Conservation (phyloP, 495 filamentous ascomycete genomes). For the Podospora conica region DNA sequence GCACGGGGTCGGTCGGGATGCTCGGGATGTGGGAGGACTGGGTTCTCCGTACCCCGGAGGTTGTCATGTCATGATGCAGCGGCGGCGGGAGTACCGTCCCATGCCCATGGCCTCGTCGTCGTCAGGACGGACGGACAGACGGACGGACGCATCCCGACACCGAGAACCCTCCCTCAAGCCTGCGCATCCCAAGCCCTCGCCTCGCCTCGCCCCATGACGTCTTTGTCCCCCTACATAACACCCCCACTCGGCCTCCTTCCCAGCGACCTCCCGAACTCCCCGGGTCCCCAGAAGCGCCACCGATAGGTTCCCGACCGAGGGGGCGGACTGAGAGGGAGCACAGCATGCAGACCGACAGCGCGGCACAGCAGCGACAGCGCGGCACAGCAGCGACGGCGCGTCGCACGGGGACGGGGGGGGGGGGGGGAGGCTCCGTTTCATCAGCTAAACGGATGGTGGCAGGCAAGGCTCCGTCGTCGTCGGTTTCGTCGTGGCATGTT, state of each 20-base stretch:
- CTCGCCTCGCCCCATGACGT: not conserved
- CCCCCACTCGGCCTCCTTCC: not conserved
- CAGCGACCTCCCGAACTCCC: not conserved
- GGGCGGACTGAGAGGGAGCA: not conserved
- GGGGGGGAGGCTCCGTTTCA: not conserved
- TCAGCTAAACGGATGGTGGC: not conserved
- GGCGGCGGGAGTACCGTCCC: no score
- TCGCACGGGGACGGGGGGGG: not conserved
- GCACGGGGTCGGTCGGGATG: not conserved
- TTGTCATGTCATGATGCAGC: no score
- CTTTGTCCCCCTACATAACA: not conserved
- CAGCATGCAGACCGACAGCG: not conserved
- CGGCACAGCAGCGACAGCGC: not conserved
- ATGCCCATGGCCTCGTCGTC: not conserved
- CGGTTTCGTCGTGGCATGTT: not conserved
- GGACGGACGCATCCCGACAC: no score
- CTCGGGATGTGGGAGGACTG: no score
- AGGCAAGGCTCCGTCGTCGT: no score
- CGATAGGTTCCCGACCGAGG: not conserved
- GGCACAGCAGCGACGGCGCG: not conserved
- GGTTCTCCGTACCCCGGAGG: no score
- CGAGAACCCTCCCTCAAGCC: no score
- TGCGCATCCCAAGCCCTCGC: no score
- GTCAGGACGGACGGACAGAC: no score
- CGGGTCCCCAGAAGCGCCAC: not conserved